Evolutionary conservation across 345 rosid genomes (phyloP).

Genomic region (Melaleuca quinquenervia): DNA sequence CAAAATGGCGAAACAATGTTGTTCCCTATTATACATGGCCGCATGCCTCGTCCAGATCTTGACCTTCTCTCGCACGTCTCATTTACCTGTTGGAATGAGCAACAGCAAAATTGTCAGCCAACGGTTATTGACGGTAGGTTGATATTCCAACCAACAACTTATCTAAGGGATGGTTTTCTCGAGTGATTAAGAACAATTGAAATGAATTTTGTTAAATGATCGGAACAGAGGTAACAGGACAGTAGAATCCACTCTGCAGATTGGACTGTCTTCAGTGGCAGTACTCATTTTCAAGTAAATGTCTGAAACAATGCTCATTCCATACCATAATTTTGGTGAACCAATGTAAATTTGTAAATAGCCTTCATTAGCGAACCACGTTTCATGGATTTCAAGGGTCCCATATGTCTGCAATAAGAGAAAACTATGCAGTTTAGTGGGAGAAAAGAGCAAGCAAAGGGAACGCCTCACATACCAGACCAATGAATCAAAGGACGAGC

Average conservation of each 20-base stretch:
- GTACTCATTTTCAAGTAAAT: neutral
- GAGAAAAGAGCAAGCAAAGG: neutral
- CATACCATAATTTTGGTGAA: constrained; percentile 77
- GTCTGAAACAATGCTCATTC: neutral
- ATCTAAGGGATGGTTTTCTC: neutral
- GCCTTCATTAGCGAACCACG: constrained; percentile 64
- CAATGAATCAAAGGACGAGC: neutral
- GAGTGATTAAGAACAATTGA: neutral
- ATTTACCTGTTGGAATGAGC: neutral
- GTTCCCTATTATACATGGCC: neutral
- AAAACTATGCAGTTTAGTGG: neutral
- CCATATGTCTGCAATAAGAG: constrained; percentile 54
- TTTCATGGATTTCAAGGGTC: constrained; percentile 57
- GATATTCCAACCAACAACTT: neutral
- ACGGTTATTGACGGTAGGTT: neutral
- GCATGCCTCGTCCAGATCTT: neutral
- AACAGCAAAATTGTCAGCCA: neutral
- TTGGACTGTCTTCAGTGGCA: neutral
- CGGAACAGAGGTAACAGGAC: neutral
- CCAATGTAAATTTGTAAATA: constrained; percentile 62
- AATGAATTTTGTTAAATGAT: neutral
- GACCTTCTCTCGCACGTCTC: neutral
- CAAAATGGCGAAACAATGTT: neutral
- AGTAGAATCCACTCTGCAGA: neutral
- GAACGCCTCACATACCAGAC: neutral